These are phyloP conservation scores for Pythium brachiatum DNA, from an alignment of 352 stramenopile genomes.

Conservation along the genomic window DNA sequence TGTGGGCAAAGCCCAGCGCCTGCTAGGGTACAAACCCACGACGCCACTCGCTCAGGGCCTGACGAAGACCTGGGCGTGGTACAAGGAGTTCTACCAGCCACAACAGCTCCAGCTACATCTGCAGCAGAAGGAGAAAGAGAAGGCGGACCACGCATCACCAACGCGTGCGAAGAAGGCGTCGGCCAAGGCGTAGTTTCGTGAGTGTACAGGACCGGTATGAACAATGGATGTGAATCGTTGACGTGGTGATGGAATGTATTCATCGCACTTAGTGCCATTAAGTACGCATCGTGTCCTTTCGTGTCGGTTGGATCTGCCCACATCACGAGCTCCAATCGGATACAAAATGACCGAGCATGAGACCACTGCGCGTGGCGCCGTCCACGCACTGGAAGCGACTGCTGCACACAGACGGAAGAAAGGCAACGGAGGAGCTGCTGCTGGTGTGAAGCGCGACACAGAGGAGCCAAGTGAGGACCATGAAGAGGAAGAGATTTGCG, in stretches of 20 bases:
- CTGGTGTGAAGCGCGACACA: neutral
- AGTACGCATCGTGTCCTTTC: constrained; percentile 18
- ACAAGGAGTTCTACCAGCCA: constrained; percentile 69
- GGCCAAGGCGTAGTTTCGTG: constrained; percentile 92
- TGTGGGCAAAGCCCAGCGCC: constrained; percentile 90
- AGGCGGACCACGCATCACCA: constrained; percentile 27
- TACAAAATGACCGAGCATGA: neutral
- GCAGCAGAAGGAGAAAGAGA: neutral
- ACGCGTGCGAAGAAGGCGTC: neutral
- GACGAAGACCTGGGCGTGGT: constrained; percentile 92
- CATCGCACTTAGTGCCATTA: constrained; percentile 24
- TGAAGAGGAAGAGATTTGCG: neutral
- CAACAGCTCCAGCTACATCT: neutral
- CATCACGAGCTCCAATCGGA: neutral
- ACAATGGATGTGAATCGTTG: constrained; percentile 57
- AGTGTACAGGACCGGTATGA: constrained; percentile 82
- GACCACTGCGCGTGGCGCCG: neutral
- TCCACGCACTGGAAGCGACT: constrained; percentile 13
- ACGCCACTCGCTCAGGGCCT: constrained; percentile 94
- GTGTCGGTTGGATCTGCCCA: constrained; percentile 14
- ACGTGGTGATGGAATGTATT: constrained; percentile 2
- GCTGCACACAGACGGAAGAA: neutral
- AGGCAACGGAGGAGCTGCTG: neutral
- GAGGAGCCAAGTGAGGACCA: neutral
- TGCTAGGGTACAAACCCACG: constrained; percentile 94